Percentiles rank a stretch among this genome's conserved stretches.
phyloP scores from a whole-genome alignment of 2,329 filamentous ascomycete species.

The Penicillium sp. region DNA sequence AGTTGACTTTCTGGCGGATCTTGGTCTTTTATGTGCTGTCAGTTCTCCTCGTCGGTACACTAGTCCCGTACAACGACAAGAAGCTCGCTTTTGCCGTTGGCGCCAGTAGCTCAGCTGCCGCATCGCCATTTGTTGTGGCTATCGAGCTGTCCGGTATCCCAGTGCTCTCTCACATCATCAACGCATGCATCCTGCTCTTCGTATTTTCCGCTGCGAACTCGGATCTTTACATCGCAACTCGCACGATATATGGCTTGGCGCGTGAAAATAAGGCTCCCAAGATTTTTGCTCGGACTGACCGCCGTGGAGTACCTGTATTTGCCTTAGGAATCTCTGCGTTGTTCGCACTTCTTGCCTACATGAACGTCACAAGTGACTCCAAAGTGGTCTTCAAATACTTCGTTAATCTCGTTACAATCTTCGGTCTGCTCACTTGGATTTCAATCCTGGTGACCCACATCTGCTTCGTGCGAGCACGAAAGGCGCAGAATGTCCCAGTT shows the following conservation, averaged over 20 bases:
- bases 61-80: slow-evolving; percentile 69
- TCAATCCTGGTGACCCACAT: slow-evolving; percentile 69
- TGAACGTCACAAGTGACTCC: slow-evolving; percentile 62
- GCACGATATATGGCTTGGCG: slow-evolving; percentile 72
- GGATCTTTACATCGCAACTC: slow-evolving; percentile 73
- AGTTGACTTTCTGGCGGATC: slow-evolving; percentile 79
- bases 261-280: slow-evolving; percentile 70
- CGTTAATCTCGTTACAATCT: slow-evolving; percentile 67
- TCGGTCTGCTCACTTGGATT: slow-evolving; percentile 67
- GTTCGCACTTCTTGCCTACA: slow-evolving; percentile 68
- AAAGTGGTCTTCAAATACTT: slow-evolving; percentile 64
- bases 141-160: slow-evolving; percentile 65
- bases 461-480: slow-evolving; percentile 63
- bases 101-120: slow-evolving; percentile 55
- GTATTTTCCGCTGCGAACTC: slow-evolving; percentile 78
- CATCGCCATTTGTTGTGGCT: slow-evolving; percentile 75
- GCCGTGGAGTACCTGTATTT: slow-evolving; percentile 68
- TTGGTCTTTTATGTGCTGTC: slow-evolving; percentile 76
- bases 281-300: slow-evolving; percentile 71
- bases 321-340: slow-evolving; percentile 62
- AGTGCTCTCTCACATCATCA: slow-evolving; percentile 66
- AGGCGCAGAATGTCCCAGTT: slow-evolving; percentile 60
- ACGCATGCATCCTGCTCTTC: slow-evolving; percentile 72
- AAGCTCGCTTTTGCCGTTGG: slow-evolving; percentile 56
- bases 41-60: slow-evolving; percentile 73